A percentile compares a stretch with the other conserved stretches of the same genome.
phyloP scores from a whole-genome alignment of 768 basidiomycete species.

The Dentipellis sp. region DNA sequence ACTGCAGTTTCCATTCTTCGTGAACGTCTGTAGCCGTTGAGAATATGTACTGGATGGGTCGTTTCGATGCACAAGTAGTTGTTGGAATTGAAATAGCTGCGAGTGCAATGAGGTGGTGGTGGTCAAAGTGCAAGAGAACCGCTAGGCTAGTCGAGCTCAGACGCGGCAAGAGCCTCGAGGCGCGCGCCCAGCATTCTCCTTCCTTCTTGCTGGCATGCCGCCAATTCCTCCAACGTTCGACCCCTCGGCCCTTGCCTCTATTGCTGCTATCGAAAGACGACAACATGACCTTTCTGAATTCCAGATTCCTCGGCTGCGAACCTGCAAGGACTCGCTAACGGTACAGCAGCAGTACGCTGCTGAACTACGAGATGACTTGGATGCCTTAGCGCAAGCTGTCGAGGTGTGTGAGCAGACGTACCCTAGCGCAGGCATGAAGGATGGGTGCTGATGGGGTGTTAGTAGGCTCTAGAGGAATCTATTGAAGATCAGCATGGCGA shows the following conservation, averaged over 20 bases:
- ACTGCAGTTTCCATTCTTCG: too few species aligned
- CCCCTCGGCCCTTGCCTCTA: conserved; percentile 37
- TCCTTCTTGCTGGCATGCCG: conserved; percentile 35
- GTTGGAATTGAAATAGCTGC: too few species aligned
- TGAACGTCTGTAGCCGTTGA: too few species aligned
- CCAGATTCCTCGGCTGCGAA: conserved; percentile 66
- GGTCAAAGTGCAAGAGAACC: too few species aligned
- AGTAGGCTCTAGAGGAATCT: conserved; percentile 54
- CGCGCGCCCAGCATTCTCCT: too few species aligned
- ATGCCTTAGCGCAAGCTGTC: conserved; percentile 49
- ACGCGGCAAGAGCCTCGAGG: too few species aligned
- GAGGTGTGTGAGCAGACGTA: conserved; percentile 35
- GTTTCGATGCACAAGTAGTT: too few species aligned
- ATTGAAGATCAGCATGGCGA: conserved; percentile 66
- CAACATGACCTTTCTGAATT: conserved; percentile 55
- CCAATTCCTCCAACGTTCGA: conserved; percentile 50
- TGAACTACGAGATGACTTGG: conserved; percentile 72
- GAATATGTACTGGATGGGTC: too few species aligned
- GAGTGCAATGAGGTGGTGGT: too few species aligned
- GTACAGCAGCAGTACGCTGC: conserved; percentile 66
- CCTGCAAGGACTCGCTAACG: conserved; percentile 59
- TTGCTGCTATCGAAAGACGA: conserved; percentile 45
- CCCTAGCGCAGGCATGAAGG: neutral
- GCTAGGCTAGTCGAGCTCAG: too few species aligned
- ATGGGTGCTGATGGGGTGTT: neutral